A percentile compares a stretch with the other conserved stretches of the same genome.
phyloP scores from a whole-genome alignment of 345 rosid species.

The Crucihimalaya himalaica region DNA sequence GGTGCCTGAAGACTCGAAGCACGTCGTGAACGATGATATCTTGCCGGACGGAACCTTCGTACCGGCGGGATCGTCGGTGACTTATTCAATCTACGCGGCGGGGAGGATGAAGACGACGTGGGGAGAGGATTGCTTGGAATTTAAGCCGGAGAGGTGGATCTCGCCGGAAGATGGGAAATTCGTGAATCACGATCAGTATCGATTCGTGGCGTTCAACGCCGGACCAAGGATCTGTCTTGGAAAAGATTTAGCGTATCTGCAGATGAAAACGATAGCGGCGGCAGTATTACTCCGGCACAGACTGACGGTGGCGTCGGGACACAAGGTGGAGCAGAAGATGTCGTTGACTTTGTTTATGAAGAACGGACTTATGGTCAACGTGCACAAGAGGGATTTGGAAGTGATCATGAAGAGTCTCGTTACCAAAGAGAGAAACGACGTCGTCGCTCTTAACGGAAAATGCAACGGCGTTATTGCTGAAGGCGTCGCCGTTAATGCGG shows the following conservation, averaged over 20 bases:
- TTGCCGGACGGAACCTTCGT: slow-evolving; percentile 89
- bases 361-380: slow-evolving; percentile 70
- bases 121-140: slow-evolving; percentile 91
- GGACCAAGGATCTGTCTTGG: slow-evolving; percentile 92
- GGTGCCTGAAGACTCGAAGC: slow-evolving; percentile 90
- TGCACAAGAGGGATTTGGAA: slow-evolving; percentile 59
- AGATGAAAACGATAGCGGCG: slow-evolving; percentile 89
- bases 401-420: slow-evolving; percentile 39
- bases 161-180: slow-evolving; percentile 61
- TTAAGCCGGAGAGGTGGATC: slow-evolving; percentile 86
- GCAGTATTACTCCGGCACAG: slow-evolving; percentile 72
- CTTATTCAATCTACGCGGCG: slow-evolving; percentile 81
- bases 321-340: slow-evolving; percentile 96
- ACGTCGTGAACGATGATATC: slow-evolving; percentile 72
- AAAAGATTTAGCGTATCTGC: slow-evolving; percentile 81
- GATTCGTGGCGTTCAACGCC: slow-evolving; percentile 89
- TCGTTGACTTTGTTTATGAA: slow-evolving; percentile 92
- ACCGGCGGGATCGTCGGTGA: slow-evolving; percentile 86
- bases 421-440: slow-evolving; percentile 32
- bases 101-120: slow-evolving; percentile 86
- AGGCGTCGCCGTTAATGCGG: slow-evolving; percentile 27
- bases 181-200: slow-evolving; percentile 59
- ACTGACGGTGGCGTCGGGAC: slow-evolving; percentile 67
- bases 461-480: slow-evolving; percentile 29
- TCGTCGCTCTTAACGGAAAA: slow-evolving; percentile 24